phyloP scores from a whole-genome alignment of 2,329 filamentous ascomycete genomes.

The Penicillium sp. region DNA sequence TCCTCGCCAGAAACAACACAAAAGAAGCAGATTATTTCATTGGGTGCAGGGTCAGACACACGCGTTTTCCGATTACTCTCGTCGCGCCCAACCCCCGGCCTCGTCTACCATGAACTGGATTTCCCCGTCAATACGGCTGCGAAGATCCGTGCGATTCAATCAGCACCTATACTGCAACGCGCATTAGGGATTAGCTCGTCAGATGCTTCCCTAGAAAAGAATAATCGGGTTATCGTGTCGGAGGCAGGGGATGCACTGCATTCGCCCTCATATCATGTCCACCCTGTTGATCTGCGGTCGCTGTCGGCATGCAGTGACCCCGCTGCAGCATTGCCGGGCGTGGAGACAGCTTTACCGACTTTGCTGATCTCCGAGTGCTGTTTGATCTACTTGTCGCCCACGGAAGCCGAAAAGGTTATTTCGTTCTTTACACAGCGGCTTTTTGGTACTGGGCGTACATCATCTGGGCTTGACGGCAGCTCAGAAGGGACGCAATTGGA shows the following conservation, averaged over 20 bases:
- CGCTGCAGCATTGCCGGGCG: slow-evolving; percentile 44
- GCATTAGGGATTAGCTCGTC: slow-evolving; percentile 31
- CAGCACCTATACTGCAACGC: slow-evolving; percentile 32
- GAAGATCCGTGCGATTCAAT: slow-evolving; percentile 56
- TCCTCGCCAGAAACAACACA: slow-evolving; percentile 21
- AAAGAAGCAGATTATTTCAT: slow-evolving; percentile 74
- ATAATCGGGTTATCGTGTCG: slow-evolving; percentile 38
- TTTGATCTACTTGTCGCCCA: slow-evolving; percentile 76
- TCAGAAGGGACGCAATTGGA: slow-evolving; percentile 13
- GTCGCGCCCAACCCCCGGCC: slow-evolving; percentile 37
- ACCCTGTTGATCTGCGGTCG: slow-evolving; percentile 69
- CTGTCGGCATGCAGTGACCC: slow-evolving; percentile 37
- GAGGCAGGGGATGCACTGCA: slow-evolving; percentile 45
- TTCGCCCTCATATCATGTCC: slow-evolving; percentile 52
- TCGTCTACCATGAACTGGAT: slow-evolving; percentile 90
- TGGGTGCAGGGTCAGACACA: slow-evolving; percentile 93
- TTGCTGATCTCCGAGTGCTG: slow-evolving; percentile 93
- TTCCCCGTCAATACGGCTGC: slow-evolving; percentile 70
- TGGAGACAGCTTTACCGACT: slow-evolving; percentile 65
- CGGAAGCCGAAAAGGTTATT: slow-evolving; percentile 64
- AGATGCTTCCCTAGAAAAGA: not conserved
- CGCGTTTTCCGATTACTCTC: slow-evolving; percentile 74
- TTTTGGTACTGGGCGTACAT: slow-evolving; percentile 35
- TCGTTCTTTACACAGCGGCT: slow-evolving; percentile 61
- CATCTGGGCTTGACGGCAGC: not conserved